phyloP scores from a whole-genome alignment of 345 rosid genomes.

The Populus nigra region DNA sequence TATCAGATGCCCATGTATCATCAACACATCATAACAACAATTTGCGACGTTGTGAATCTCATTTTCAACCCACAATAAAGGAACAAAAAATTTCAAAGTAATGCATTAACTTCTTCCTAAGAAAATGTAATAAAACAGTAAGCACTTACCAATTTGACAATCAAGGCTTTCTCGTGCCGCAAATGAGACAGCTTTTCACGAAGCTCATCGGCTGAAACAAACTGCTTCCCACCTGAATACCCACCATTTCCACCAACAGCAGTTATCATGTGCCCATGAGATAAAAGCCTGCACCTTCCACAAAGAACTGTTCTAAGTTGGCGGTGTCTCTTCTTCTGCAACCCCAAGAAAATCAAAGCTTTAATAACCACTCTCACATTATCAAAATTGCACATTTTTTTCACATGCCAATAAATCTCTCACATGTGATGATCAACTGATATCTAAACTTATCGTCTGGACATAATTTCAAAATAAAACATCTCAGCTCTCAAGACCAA shows the following conservation, averaged over 20 bases:
- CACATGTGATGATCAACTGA: neutral
- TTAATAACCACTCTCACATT: neutral
- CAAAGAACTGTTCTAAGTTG: slow-evolving; percentile 90
- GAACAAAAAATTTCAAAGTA: neutral
- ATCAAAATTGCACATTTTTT: neutral
- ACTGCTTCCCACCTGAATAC: slow-evolving; percentile 86
- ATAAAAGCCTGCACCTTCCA: slow-evolving; percentile 82
- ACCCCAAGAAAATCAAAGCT: slow-evolving; percentile 7
- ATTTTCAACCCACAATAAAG: neutral
- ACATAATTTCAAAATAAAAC: neutral
- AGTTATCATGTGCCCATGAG: slow-evolving; percentile 96
- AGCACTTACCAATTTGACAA: slow-evolving; percentile 69
- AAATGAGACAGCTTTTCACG: slow-evolving; percentile 82
- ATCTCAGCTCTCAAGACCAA: neutral
- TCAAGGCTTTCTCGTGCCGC: slow-evolving; percentile 70
- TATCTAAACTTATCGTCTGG: neutral
- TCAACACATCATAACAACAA: neutral
- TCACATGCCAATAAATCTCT: neutral
- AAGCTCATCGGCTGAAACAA: slow-evolving; percentile 79
- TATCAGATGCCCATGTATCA: neutral
- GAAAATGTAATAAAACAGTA: neutral
- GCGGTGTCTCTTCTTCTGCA: slow-evolving; percentile 92
- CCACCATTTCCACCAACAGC: slow-evolving; percentile 99
- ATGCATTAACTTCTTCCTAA: neutral
- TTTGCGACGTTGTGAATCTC: slow-evolving; percentile 1